These are phyloP conservation scores for Hygrophoropsis aurantiaca DNA, from an alignment of 768 basidiomycete species.

Conservation along the genomic window DNA sequence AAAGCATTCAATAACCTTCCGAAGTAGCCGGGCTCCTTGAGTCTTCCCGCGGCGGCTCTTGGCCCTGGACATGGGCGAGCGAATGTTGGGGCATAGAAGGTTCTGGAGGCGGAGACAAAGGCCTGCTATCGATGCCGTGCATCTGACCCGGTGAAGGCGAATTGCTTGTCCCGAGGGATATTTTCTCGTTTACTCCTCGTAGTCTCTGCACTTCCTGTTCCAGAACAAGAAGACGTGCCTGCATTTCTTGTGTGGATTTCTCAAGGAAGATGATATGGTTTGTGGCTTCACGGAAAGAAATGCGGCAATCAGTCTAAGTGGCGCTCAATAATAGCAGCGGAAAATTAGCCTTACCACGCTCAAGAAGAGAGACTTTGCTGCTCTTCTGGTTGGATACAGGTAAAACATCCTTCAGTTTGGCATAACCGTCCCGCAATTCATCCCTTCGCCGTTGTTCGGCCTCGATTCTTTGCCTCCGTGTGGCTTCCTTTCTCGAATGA, in stretches of 20 bases:
- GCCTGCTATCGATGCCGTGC: constrained; percentile 43
- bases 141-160: constrained; percentile 54
- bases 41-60: constrained; percentile 62
- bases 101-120: constrained; percentile 68
- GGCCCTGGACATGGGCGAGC: constrained; percentile 56
- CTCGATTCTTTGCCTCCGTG: constrained; percentile 80
- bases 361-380: constrained; percentile 85
- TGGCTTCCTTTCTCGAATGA: constrained; percentile 80
- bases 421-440: constrained; percentile 88
- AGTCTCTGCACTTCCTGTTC: constrained; percentile 73
- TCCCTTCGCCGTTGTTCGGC: constrained; percentile 89
- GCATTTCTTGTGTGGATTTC: constrained; percentile 68
- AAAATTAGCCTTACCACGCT: constrained; percentile 62
- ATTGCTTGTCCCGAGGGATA: constrained; percentile 61
- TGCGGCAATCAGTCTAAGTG: constrained; percentile 2
- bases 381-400: constrained; percentile 89
- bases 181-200: constrained; percentile 79
- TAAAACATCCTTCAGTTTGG: constrained; percentile 82
- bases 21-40: constrained; percentile 43
- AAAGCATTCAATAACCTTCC: constrained; percentile 29
- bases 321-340: constrained; percentile 9
- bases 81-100: constrained; percentile 44
- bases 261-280: constrained; percentile 77
- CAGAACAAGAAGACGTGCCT: constrained; percentile 60
- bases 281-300: constrained; percentile 50